Evolutionary conservation across 495 filamentous ascomycete species (phyloP), one percentile per base, ranked within the genome.

Genomic region (Pseudomonodictys pantanalensis): DNA sequence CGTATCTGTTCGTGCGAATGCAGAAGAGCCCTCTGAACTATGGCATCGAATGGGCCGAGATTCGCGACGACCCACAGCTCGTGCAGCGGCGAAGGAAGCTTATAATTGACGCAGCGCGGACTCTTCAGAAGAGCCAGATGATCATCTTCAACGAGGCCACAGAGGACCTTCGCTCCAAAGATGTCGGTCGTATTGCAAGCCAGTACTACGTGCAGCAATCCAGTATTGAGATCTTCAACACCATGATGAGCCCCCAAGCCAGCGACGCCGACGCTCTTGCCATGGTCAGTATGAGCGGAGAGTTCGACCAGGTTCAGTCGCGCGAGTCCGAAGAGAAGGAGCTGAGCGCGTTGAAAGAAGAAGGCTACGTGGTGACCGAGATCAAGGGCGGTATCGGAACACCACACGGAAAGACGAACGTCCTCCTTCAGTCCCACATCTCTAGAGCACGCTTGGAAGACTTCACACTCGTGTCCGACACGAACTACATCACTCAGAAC

Each of bases 1-100:
- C 92, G 1, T 99, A 97, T 69, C 80, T 99, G 2, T 97, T 92
- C 64, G 92, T 97, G 38, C 86, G 93, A 29, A 97, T 97, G 93
- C 84, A 88, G 69, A 84, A 86, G 41, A 96, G 91, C 65, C 95
- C 92, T 1, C 82, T 92, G 56, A 81, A 86, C 7, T 99, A 99
- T 70, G 95, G 92, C n/a, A 96, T 99, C 52, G 90, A 95, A 45
- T 97, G 86, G 85, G 77, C 86, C n/a, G 93, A 97, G 73, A 86
- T 87, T 33, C 78, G 82, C 20, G 86, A 96, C 65, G 93, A 99
- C 68, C 91, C 90, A 15, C 81, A 82, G 51, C 77, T 99, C 47
- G 86, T 96, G 3, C 84, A 89, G 66, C 81, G 92, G 66, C 81
- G 93, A 59, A 79, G 90, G 17, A 82, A 93, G 41, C 75, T 97